phyloP scores from a whole-genome alignment of 78 protist species.

The Pigoraptor vietnamica region DNA sequence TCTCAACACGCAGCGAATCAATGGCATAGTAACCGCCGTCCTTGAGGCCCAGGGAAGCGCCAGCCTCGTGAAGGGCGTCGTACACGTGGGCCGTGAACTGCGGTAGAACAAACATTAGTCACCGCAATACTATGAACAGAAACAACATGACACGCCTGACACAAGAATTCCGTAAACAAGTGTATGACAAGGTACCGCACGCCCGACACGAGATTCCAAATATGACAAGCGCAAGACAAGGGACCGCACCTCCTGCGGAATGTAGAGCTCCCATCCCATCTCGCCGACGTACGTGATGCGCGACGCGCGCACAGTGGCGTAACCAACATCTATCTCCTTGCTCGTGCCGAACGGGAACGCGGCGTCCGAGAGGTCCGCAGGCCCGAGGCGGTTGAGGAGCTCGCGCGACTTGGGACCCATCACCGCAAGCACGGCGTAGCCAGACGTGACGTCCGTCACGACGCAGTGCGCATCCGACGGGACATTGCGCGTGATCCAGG shows the following conservation, averaged over 20 bases:
- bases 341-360: slow-evolving; percentile 32
- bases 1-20: slow-evolving; percentile 38
- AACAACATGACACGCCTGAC: too few relatives aligned
- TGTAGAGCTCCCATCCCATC: slow-evolving; percentile 46
- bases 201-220: not conserved
- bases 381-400: not conserved
- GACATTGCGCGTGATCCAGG: not conserved
- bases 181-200: too few relatives aligned
- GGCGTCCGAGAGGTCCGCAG: not conserved
- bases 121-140: too few relatives aligned
- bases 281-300: slow-evolving; percentile 40
- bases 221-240: not conserved
- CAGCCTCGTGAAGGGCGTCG: not conserved
- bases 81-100: not conserved
- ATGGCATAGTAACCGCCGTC: not conserved
- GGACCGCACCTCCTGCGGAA: slow-evolving; percentile 14
- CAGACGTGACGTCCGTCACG: slow-evolving; percentile 24
- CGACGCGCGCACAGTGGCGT: not conserved
- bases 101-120: not conserved
- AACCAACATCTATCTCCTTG: not conserved
- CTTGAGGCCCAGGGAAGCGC: not conserved
- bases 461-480: not conserved
- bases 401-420: slow-evolving; percentile 35
- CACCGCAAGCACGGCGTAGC: slow-evolving; percentile 3
- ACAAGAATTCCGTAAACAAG: too few relatives aligned